These are phyloP conservation scores for Candida sphagnicola DNA, from an alignment of 805 yeast genomes.

Conservation along the genomic window DNA sequence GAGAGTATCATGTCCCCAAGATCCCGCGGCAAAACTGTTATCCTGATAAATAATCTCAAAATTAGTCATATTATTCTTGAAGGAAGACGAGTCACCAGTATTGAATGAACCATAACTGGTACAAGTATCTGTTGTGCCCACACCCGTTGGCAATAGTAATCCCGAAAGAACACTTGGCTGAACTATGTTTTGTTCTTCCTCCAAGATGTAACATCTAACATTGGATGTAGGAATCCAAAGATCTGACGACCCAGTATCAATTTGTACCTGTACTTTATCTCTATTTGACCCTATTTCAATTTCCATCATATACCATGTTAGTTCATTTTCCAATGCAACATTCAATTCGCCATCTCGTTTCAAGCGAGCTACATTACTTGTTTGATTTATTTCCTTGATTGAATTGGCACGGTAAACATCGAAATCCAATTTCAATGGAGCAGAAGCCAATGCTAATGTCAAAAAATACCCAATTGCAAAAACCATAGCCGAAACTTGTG, in stretches of 20 bases:
- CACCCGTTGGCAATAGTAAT: background rate
- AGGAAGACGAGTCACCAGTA: constrained; percentile 7
- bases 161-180: background rate
- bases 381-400: background rate
- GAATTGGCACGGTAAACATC: constrained; percentile 1
- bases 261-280: constrained; percentile 12
- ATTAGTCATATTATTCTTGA: background rate
- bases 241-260: constrained; percentile 18
- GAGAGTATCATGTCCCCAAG: constrained; percentile 34
- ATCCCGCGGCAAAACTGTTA: constrained; percentile 45
- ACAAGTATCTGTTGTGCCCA: constrained; percentile 45
- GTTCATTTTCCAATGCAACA: constrained; percentile 1
- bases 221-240: constrained; percentile 17
- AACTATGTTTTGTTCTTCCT: too few species aligned
- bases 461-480: background rate
- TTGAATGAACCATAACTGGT: constrained; percentile 12
- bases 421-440: constrained; percentile 1
- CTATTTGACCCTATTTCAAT: constrained; percentile 18
- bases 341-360: constrained; percentile 2
- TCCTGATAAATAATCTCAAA: constrained; percentile 39
- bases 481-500: too few species aligned
- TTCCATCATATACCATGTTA: constrained; percentile 2
- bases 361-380: too few species aligned
- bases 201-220: constrained; percentile 9
- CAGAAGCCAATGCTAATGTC: background rate